These are phyloP conservation scores for Boletus reticulatus DNA, from an alignment of 768 basidiomycete species.

Conservation along the genomic window DNA sequence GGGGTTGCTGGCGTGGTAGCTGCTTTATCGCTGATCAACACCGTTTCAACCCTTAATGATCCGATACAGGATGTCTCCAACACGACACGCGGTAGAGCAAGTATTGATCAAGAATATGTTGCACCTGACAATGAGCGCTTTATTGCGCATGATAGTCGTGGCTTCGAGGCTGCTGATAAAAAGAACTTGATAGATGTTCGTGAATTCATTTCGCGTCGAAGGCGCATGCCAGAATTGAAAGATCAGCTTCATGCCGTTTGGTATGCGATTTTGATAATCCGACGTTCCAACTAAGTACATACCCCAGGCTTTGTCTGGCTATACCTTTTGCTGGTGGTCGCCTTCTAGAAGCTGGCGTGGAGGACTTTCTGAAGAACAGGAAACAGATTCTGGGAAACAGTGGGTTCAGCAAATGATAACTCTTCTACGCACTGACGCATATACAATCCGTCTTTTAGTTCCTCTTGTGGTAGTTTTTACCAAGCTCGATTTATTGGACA, in stretches of 20 bases:
- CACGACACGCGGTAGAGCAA: not conserved
- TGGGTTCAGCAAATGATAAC: not conserved
- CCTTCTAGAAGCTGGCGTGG: conserved; percentile 1
- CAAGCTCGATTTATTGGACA: conserved; percentile 5
- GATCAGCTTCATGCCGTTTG: conserved; percentile 7
- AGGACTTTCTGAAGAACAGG: not conserved
- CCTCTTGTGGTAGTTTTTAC: not conserved
- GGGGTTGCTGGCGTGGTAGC: conserved; percentile 2
- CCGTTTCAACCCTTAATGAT: not conserved
- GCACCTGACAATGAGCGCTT: not conserved
- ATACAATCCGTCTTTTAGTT: too few relatives aligned
- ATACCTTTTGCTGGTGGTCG: not conserved
- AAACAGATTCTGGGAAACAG: conserved; percentile 5
- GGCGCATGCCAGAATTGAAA: not conserved
- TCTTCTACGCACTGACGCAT: too few relatives aligned
- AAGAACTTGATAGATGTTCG: not conserved
- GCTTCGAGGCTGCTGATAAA: conserved; percentile 3
- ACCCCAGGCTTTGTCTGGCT: not conserved
- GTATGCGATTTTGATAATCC: not conserved
- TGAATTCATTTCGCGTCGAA: not conserved
- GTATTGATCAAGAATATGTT: not conserved
- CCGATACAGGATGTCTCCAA: not conserved
- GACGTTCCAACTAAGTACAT: not conserved
- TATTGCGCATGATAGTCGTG: conserved; percentile 3
- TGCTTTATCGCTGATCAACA: not conserved